Evolutionary conservation across 306 rosid genomes (phyloP), one percentile per base, ranked within the genome.

Genomic region (Vigna radiata): DNA sequence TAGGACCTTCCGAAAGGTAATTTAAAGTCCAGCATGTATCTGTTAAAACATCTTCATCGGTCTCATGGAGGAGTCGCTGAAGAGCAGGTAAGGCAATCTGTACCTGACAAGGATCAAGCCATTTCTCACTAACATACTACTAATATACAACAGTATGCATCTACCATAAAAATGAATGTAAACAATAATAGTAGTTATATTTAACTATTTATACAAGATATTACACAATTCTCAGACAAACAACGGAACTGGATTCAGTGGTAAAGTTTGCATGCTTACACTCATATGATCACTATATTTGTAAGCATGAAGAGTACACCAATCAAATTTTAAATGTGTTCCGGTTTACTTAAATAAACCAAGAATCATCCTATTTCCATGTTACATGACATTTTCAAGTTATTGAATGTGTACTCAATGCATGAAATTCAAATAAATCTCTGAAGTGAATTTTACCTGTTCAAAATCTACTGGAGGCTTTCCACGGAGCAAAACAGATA

Each of bases 21-120:
- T 87, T 85, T 58, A 91, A 87, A 73, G 92, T 88, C 94, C 94
- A 86, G 77, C 89, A 89, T 43, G 89, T 89, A 73, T 91, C 87
- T 48, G 88, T 79, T 78, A 89, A 25, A 55, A 89, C 88, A 80
- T 87, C 94, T 79, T 86, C 88, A 77, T 91, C 96, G 37, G 53
- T 86, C 48, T 75, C 53, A 84, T 79, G 72, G 63, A 87, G 79
- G 58, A 91, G 90, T 41, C 75, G 85, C 69, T 31, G 78, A 18
- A 91, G 90, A 78, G 83, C 60, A 68, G 94, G 89, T 17, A 89
- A 69, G 19, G 90, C 88, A n/a, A 83, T 83, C 79, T 78, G 89
- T 78, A 91, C 94, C 96, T 91, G 84, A 76, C 54, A 76, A 43
- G 39, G 73, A 78, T 59, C 76, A 75, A 18, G 0, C 65, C 41